Percentiles rank a stretch among this genome's conserved stretches.
Evolutionary conservation across 1,139 yeast genomes (phyloP).

Genomic region (Blastobotrys raffinosifermentans): DNA sequence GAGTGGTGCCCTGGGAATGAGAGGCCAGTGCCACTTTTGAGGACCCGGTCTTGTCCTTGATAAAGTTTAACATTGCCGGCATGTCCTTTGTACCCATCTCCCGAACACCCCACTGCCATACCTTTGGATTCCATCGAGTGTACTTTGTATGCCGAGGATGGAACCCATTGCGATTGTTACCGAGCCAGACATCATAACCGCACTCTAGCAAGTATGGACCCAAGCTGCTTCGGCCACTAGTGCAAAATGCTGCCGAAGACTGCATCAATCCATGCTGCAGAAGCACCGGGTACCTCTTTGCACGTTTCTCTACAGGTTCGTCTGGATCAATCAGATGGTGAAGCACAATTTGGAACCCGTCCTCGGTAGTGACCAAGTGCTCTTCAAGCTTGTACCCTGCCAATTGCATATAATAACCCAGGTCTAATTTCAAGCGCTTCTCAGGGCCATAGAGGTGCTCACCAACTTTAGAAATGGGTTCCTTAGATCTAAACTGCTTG

Average conservation of each 20-base stretch:
- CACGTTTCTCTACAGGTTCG: constrained; percentile 31
- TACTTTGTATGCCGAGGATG: constrained; percentile 51
- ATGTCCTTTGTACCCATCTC: constrained; percentile 77
- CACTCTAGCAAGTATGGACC: constrained; percentile 54
- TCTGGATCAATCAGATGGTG: constrained; percentile 56
- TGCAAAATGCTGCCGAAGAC: constrained; percentile 77
- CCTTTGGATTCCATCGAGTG: constrained; percentile 43
- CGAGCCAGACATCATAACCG: constrained; percentile 92
- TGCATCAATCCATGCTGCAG: constrained; percentile 83
- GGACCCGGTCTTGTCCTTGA: constrained; percentile 37
- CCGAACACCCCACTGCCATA: constrained; percentile 74
- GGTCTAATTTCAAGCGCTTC: constrained; percentile 39
- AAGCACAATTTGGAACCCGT: constrained; percentile 65
- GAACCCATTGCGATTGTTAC: constrained; percentile 86
- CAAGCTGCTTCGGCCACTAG: constrained; percentile 67
- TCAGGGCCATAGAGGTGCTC: constrained; percentile 23
- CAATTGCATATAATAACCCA: constrained; percentile 60
- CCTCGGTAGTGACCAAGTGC: constrained; percentile 62
- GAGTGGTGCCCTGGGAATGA: constrained; percentile 94
- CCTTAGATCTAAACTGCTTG: constrained; percentile 1
- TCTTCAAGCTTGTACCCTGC: constrained; percentile 56
- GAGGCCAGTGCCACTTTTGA: constrained; percentile 59
- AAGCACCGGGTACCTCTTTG: constrained; percentile 49
- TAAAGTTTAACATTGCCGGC: constrained; percentile 62
- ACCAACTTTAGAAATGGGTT: neutral